phyloP scores from a whole-genome alignment of 768 basidiomycete genomes.

The Mycena epipterygia region DNA sequence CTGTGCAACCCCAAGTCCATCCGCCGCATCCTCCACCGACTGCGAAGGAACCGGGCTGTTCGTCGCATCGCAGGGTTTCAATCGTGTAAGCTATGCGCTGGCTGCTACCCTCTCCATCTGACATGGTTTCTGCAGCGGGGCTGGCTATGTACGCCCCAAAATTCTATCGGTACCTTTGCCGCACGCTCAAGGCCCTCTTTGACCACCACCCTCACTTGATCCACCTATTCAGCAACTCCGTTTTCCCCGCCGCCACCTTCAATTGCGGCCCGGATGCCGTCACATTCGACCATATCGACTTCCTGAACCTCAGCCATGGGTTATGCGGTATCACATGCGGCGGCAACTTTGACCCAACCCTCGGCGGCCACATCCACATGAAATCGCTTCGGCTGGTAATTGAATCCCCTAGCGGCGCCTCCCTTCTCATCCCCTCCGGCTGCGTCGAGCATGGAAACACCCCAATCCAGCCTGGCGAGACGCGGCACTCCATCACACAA shows the following conservation, averaged over 20 bases:
- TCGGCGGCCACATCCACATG: neutral
- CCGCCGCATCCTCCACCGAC: neutral
- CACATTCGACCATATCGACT: neutral
- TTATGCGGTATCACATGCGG: neutral
- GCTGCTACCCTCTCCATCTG: fast-evolving
- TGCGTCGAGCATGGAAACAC: neutral
- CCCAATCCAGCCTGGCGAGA: neutral
- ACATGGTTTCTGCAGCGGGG: neutral
- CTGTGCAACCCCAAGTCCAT: neutral
- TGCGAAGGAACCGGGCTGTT: neutral
- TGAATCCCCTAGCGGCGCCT: neutral
- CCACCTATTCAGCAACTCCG: neutral
- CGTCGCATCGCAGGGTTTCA: neutral
- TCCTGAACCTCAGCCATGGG: neutral
- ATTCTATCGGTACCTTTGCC: neutral
- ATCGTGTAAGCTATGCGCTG: neutral
- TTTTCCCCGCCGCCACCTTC: neutral
- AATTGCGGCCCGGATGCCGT: neutral
- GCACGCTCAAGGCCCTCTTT: neutral
- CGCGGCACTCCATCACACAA: neutral
- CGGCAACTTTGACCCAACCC: neutral
- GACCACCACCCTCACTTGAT: neutral
- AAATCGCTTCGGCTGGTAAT: neutral
- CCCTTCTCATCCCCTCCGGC: neutral
- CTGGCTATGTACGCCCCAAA: neutral